These are phyloP conservation scores for Penicillium vulpinum DNA, from an alignment of 2,329 filamentous ascomycete genomes.

Conservation along the genomic window DNA sequence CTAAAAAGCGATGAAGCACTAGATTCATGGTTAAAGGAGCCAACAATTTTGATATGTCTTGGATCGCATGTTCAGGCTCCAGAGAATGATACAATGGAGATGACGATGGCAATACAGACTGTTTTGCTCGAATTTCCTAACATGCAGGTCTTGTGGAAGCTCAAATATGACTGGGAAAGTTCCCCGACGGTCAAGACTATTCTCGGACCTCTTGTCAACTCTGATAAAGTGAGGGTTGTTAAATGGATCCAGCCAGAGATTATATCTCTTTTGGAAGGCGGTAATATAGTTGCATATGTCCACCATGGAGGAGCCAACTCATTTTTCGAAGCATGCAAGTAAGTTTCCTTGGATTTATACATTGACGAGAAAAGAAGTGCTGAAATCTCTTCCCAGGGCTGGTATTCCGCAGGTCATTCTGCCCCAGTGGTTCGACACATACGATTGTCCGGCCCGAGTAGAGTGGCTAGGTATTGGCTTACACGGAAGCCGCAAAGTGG, in stretches of 20 bases:
- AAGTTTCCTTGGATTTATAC: conserved; percentile 12
- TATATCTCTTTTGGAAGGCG: conserved; percentile 35
- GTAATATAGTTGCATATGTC: conserved; percentile 43
- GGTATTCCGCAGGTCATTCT: conserved; percentile 51
- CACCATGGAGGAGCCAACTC: conserved; percentile 53
- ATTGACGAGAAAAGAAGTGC: background rate
- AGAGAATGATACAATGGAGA: conserved; percentile 28
- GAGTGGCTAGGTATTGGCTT: conserved; percentile 48
- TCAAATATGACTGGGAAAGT: conserved; percentile 25
- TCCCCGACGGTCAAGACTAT: conserved; percentile 12
- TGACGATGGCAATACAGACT: conserved; percentile 43
- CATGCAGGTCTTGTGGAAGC: conserved; percentile 45
- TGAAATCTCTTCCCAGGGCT: conserved; percentile 28
- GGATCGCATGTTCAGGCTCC: conserved; percentile 43
- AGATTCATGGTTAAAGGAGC: conserved; percentile 44
- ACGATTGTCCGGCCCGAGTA: conserved; percentile 47
- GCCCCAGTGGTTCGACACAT: conserved; percentile 50
- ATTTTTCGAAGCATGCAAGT: conserved; percentile 50
- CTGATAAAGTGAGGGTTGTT: conserved; percentile 14
- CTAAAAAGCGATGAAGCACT: conserved; percentile 45
- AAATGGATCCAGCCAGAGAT: conserved; percentile 24
- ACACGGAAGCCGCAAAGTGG: conserved; percentile 39
- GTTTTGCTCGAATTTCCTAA: conserved; percentile 42
- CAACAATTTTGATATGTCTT: conserved; percentile 53
- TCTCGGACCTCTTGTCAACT: conserved; percentile 11